Evolutionary conservation across 176 grass and related monocot genomes (phyloP).

Genomic region (Puya raimondii): DNA sequence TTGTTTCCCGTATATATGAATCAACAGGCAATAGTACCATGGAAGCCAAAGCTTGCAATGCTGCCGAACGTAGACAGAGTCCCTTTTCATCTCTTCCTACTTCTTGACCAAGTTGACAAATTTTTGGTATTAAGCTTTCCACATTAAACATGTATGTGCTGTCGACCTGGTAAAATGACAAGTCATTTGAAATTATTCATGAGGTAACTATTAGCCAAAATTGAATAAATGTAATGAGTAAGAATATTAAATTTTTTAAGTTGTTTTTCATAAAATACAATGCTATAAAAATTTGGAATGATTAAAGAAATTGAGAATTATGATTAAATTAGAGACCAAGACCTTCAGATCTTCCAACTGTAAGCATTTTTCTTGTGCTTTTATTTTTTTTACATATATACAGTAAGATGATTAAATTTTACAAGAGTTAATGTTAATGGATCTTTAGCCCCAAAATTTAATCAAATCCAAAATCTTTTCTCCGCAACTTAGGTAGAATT

Average conservation of each 20-base stretch:
- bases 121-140: slow-evolving; percentile 85
- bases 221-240: not conserved
- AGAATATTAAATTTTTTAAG: not conserved
- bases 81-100: slow-evolving; percentile 61
- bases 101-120: slow-evolving; percentile 78
- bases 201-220: not conserved
- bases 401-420: too few relatives aligned
- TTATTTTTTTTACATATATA: too few relatives aligned
- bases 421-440: too few relatives aligned
- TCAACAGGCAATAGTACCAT: slow-evolving; percentile 50
- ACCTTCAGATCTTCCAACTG: too few relatives aligned
- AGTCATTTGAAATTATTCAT: slow-evolving; percentile 8
- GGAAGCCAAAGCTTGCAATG: slow-evolving; percentile 80
- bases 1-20: not conserved
- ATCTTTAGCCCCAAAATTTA: too few relatives aligned
- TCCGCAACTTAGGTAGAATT: too few relatives aligned
- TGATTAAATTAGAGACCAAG: too few relatives aligned
- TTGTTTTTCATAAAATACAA: not conserved
- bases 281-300: not conserved
- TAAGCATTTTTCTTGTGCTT: too few relatives aligned
- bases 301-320: not conserved
- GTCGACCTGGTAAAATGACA: slow-evolving; percentile 56
- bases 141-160: slow-evolving; percentile 92
- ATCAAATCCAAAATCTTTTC: too few relatives aligned
- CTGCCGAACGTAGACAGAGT: slow-evolving; percentile 53